These are phyloP conservation scores for Mycosphaerelloides madeirae DNA, from an alignment of 2,329 filamentous ascomycete species.

Conservation along the genomic window DNA sequence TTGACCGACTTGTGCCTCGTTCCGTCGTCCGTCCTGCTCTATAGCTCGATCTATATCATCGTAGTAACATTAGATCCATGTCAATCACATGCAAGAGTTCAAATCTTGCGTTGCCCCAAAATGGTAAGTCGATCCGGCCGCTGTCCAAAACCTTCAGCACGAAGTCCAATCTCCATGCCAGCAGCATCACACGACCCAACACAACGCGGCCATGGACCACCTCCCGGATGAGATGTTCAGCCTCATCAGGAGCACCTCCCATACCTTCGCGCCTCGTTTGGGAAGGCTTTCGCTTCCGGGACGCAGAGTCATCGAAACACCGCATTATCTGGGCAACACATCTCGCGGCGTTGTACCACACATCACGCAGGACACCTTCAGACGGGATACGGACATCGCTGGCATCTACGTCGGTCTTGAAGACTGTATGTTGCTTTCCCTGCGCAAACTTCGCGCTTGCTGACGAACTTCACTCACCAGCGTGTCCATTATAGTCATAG, in stretches of 20 bases:
- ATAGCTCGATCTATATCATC: no score
- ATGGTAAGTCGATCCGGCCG: no score
- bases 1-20: no score
- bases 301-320: constrained; percentile 69
- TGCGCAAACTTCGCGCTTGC: constrained; percentile 19
- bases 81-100: no score
- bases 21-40: no score
- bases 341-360: constrained; percentile 85
- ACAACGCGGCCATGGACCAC: constrained; percentile 12
- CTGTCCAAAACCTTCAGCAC: no score
- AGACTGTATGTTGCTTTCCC: constrained; percentile 65
- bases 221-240: constrained; percentile 42
- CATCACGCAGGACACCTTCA: constrained; percentile 77
- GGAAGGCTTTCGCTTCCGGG: constrained; percentile 61
- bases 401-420: constrained; percentile 80
- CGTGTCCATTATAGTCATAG: constrained; percentile 55
- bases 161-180: no score
- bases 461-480: constrained; percentile 38
- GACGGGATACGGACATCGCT: constrained; percentile 58
- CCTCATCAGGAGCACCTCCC: constrained; percentile 35
- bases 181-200: no score
- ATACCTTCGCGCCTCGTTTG: constrained; percentile 54
- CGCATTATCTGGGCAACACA: constrained; percentile 72
- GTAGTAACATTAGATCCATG: no score
- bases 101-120: no score